These are phyloP conservation scores for Peniophora sp. DNA, from an alignment of 1,284 basidiomycete species.

Conservation along the genomic window DNA sequence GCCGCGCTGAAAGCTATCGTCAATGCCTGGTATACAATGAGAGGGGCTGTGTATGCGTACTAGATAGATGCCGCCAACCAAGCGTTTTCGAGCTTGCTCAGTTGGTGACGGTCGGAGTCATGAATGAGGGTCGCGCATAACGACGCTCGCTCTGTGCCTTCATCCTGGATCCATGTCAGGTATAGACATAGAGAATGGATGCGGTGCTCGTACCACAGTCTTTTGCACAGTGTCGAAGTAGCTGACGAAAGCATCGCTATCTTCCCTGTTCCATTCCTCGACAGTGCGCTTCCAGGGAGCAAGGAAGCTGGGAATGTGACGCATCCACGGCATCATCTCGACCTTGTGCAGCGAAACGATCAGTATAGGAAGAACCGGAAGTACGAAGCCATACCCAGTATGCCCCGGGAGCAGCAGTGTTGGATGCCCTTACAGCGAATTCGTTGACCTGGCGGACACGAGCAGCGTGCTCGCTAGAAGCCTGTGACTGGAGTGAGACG, in stretches of 20 bases:
- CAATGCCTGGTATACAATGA: not conserved
- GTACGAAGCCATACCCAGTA: too few relatives aligned
- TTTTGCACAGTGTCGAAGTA: slow-evolving; percentile 9
- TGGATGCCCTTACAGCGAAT: slow-evolving; percentile 8
- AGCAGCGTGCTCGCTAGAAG: not conserved
- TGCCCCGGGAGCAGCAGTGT: slow-evolving; percentile 3
- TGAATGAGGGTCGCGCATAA: slow-evolving; percentile 10
- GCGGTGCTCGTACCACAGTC: slow-evolving; percentile 8
- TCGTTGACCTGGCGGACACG: slow-evolving; percentile 7
- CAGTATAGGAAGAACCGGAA: not conserved
- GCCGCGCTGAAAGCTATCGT: slow-evolving; percentile 4
- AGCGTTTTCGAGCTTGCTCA: slow-evolving; percentile 10
- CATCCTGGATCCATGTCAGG: slow-evolving; percentile 3
- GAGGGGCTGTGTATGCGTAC: slow-evolving; percentile 6
- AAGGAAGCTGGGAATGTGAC: slow-evolving; percentile 7
- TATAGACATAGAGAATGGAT: not conserved
- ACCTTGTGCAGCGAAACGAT: slow-evolving; percentile 5
- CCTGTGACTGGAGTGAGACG: not conserved
- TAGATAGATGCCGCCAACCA: slow-evolving; percentile 14
- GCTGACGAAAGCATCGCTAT: slow-evolving; percentile 12
- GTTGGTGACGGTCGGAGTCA: slow-evolving; percentile 8
- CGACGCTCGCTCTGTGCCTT: slow-evolving; percentile 10
- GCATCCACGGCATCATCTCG: slow-evolving; percentile 11
- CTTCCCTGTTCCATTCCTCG: slow-evolving; percentile 9
- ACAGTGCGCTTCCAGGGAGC: slow-evolving; percentile 11